Evolutionary conservation across 306 rosid species (phyloP).

Genomic region (Inga oerstediana): DNA sequence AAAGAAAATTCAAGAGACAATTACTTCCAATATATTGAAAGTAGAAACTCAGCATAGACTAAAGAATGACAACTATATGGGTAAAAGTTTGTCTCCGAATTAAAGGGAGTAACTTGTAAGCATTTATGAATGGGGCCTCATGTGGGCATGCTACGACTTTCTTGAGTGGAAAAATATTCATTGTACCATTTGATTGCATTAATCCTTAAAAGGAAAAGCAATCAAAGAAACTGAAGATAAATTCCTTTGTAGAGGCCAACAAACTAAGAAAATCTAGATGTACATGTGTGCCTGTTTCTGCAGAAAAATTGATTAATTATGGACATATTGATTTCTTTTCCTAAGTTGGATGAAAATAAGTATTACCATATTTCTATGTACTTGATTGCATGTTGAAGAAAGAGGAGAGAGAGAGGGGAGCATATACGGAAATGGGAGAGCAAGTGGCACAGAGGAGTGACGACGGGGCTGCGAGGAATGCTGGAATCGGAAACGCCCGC

Average conservation of each 20-base stretch:
- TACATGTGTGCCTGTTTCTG: not conserved
- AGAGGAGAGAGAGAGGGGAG: no score
- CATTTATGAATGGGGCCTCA: not conserved
- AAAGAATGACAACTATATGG: not conserved
- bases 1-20: not conserved
- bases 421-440: no score
- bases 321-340: not conserved
- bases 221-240: not conserved
- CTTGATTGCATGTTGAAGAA: not conserved
- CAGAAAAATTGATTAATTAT: not conserved
- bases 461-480: not conserved
- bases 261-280: not conserved
- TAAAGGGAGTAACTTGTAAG: not conserved
- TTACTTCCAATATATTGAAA: slow-evolving; percentile 6
- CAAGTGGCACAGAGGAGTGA: not conserved
- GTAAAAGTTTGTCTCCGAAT: not conserved
- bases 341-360: not conserved
- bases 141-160: not conserved
- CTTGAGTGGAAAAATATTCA: not conserved
- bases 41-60: not conserved
- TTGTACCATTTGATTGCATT: not conserved
- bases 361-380: not conserved
- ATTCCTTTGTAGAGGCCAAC: not conserved
- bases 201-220: not conserved
- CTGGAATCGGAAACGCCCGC: not conserved